Evolutionary conservation across 371 early-diverging fungal species (phyloP).

Genomic region (Mortierella sp.): DNA sequence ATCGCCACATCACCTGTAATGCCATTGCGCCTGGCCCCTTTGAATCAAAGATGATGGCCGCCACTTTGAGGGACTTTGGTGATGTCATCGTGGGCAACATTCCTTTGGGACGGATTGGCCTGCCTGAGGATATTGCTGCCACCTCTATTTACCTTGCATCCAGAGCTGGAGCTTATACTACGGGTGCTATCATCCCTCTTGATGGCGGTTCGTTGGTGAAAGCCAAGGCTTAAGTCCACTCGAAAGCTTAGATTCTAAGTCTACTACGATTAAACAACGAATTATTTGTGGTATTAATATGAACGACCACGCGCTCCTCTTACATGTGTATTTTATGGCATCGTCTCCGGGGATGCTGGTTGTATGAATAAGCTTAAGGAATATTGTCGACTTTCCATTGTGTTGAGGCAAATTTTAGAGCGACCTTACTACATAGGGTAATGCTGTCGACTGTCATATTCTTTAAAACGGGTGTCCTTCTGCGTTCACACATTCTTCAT

Average conservation of each 20-base stretch:
- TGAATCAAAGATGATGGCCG: constrained; percentile 89
- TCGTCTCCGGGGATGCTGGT: too few relatives aligned
- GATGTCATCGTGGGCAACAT: constrained; percentile 67
- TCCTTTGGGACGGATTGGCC: constrained; percentile 84
- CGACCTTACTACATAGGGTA: too few relatives aligned
- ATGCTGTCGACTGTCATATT: too few relatives aligned
- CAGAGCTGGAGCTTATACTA: constrained; percentile 84
- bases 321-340: too few relatives aligned
- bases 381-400: too few relatives aligned
- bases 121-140: constrained; percentile 90
- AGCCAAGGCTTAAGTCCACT: constrained; percentile 55
- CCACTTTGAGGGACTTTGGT: constrained; percentile 68
- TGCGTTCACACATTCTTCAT: too few relatives aligned
- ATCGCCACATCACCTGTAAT: constrained; percentile 82
- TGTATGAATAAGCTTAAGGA: too few relatives aligned
- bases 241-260: too few relatives aligned
- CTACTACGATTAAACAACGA: not conserved
- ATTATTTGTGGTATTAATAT: not conserved
- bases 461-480: too few relatives aligned
- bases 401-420: too few relatives aligned
- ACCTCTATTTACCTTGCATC: constrained; percentile 83
- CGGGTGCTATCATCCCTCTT: constrained; percentile 84
- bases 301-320: too few relatives aligned
- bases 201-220: constrained; percentile 82
- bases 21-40: constrained; percentile 94